phyloP scores from a whole-genome alignment of 1,284 basidiomycete genomes.

The Rhodotorula sp. region DNA sequence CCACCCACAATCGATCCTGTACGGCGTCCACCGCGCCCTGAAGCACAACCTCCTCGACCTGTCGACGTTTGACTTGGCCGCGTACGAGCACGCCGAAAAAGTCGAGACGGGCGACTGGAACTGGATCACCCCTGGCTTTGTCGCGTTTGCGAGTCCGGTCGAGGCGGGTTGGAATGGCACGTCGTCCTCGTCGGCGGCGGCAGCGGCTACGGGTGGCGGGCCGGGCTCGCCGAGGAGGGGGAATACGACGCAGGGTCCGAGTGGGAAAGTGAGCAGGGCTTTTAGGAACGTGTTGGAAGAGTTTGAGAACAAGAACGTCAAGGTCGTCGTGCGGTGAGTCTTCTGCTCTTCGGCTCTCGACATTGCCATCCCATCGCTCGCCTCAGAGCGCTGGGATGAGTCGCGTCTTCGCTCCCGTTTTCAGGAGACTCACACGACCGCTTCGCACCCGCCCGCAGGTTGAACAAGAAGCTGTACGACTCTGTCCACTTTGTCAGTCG shows the following conservation, averaged over 20 bases:
- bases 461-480: conserved; percentile 95
- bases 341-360: not conserved
- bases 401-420: not conserved
- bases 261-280: conserved; percentile 65
- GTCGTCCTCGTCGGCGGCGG: too few species aligned
- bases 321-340: conserved; percentile 69
- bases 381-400: too few species aligned
- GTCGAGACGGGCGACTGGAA: conserved; percentile 96
- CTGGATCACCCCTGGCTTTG: conserved; percentile 63
- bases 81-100: conserved; percentile 91
- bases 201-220: not conserved
- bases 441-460: conserved; percentile 52
- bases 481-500: conserved; percentile 74
- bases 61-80: conserved; percentile 75
- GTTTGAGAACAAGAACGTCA: conserved; percentile 81
- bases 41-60: conserved; percentile 84
- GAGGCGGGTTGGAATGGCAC: conserved; percentile 54
- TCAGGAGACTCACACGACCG: not conserved
- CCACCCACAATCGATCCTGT: conserved; percentile 73
- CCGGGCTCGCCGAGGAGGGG: conserved; percentile 49
- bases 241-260: conserved; percentile 19
- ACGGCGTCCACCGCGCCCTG: conserved; percentile 93
- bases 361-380: not conserved
- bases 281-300: conserved; percentile 88
- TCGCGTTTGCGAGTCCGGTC: conserved; percentile 93